Evolutionary conservation across 805 yeast genomes (phyloP), one percentile per base, ranked within the genome.

Genomic region (Pichia kluyveri): DNA sequence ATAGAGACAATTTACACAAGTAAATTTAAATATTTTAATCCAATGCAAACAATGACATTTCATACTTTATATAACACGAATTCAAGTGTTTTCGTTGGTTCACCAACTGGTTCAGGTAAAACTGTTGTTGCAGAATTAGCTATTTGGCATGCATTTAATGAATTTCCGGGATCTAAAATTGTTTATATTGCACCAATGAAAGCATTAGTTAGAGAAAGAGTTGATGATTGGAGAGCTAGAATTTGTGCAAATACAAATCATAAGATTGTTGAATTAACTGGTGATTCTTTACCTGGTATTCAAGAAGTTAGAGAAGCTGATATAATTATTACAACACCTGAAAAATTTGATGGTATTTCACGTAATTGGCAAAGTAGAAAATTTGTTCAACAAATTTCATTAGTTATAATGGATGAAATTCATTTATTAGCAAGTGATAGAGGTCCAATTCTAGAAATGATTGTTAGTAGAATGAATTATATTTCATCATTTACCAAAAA

Each of bases 61-160:
- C 96, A 90, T 60, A 78, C 96, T 0, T 67, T 93, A 42, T 93
- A 90, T 67, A 81, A 93, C 63, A 69, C 83, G 1, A 78, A 84
- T 52, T 75, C 83, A 1, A 86, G 85, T 61, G 90, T 84, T 0
- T 86, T 93, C 63, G 86, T 93, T 41, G 99, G 99, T 10, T 89
- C 98, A 0, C 99, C 99, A 3, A 93, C 99, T 2, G 99, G 99
- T 26, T 91, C 97, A 0, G 99, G 99, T 56, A 93, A 93, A 65
- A 93, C 99, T 0, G 84, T 93, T 34, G 98, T 95, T 30, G 96
- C 98, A 0, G 99, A 93, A 61, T 67, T 93, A 48, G 98, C 98
- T 0, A 86, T 93, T 15, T 93, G 98, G 97, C 91, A 89, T 62
- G 97, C 99, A 0, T 85, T 91, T 62, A 78, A 75, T 42, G 83